Percentiles rank a stretch among this genome's conserved stretches.
Conservation (phyloP, 305 asterid species). For the Rubia peregrina region DNA sequence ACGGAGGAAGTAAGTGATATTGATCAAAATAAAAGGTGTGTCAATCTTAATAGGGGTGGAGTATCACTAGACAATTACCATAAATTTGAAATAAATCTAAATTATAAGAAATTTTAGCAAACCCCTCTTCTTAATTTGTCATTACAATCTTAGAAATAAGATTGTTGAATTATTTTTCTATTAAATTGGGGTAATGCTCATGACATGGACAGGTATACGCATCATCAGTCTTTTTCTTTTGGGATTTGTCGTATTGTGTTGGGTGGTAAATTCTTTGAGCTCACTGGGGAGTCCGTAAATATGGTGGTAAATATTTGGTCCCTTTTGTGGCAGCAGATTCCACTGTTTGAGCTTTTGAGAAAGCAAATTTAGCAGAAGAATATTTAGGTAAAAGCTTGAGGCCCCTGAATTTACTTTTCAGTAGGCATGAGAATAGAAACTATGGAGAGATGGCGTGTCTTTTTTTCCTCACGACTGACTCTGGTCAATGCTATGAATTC, state of each 20-base stretch:
- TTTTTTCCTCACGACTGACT: not conserved
- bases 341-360: slow-evolving; percentile 8
- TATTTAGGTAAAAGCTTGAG: slow-evolving; percentile 15
- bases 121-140: too few species aligned
- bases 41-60: too few species aligned
- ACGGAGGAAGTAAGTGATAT: too few species aligned
- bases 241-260: slow-evolving; percentile 5
- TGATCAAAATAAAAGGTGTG: too few species aligned
- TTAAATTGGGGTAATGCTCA: slow-evolving; percentile 10
- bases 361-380: not conserved
- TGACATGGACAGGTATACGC: not conserved
- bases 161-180: too few species aligned
- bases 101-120: too few species aligned
- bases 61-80: too few species aligned
- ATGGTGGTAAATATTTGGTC: slow-evolving; percentile 15
- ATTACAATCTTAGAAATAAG: not conserved
- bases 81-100: too few species aligned
- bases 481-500: slow-evolving; percentile 26
- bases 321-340: slow-evolving; percentile 19
- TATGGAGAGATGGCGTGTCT: not conserved
- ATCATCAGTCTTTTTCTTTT: slow-evolving; percentile 13
- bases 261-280: not conserved
- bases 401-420: slow-evolving; percentile 24
- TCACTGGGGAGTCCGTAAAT: not conserved
- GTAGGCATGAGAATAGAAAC: slow-evolving; percentile 24